These are phyloP conservation scores for Yamadazyma blattariae DNA, from an alignment of 1,139 yeast species.

Conservation along the genomic window DNA sequence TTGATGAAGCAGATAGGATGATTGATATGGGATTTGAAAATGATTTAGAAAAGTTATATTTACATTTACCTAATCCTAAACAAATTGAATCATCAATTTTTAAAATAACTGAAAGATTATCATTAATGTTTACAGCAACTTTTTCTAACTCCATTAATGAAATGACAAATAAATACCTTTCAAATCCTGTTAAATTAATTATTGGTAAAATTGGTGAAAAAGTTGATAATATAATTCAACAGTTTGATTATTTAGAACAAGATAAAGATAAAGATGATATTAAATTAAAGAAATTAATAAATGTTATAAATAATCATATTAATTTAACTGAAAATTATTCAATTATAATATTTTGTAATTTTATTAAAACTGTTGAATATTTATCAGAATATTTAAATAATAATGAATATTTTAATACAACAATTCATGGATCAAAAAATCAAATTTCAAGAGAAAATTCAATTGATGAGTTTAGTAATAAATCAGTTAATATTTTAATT, in stretches of 20 bases:
- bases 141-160: constrained; percentile 73
- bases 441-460: constrained; percentile 89
- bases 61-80: constrained; percentile 34
- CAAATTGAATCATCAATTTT: constrained; percentile 23
- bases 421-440: constrained; percentile 82
- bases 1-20: constrained; percentile 96
- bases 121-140: constrained; percentile 94
- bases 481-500: constrained; percentile 63
- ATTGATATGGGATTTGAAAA: constrained; percentile 92
- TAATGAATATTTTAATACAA: constrained; percentile 46
- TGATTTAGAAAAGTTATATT: constrained; percentile 61
- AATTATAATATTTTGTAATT: constrained; percentile 80
- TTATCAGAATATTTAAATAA: constrained; percentile 48
- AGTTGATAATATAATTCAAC: constrained; percentile 66
- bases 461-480: constrained; percentile 58
- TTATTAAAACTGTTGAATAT: constrained; percentile 67
- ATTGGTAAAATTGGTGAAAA: constrained; percentile 68
- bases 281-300: constrained; percentile 24
- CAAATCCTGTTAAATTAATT: constrained; percentile 59
- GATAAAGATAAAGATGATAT: constrained; percentile 19
- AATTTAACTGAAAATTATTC: constrained; percentile 30
- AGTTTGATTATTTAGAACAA: constrained; percentile 47
- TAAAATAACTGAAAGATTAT: constrained; percentile 31
- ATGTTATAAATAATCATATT: constrained; percentile 20
- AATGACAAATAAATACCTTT: constrained; percentile 59